Conservation (phyloP, 2,329 filamentous ascomycete species). For the Exophiala sp. region DNA sequence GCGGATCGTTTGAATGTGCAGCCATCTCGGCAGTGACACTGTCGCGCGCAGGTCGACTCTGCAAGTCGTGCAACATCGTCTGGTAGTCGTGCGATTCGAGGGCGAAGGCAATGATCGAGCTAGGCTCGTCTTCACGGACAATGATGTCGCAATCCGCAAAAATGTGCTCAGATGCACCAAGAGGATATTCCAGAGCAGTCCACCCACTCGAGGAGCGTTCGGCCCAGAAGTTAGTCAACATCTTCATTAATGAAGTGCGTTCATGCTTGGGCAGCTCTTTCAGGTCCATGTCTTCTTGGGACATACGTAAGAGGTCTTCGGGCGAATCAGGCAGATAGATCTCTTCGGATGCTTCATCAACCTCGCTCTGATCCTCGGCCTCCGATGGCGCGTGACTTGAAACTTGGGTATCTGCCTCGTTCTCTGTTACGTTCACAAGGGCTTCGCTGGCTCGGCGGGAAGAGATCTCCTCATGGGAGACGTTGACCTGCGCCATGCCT, state of each 20-base stretch:
- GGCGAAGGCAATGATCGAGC: constrained; percentile 90
- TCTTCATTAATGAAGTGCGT: constrained; percentile 88
- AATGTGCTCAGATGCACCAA: constrained; percentile 84
- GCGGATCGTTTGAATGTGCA: constrained; percentile 42
- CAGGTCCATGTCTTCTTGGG: constrained; percentile 55
- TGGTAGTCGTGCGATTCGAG: constrained; percentile 85
- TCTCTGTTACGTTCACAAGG: constrained; percentile 35
- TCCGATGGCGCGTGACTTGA: constrained; percentile 57
- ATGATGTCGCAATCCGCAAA: constrained; percentile 97
- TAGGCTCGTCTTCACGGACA: constrained; percentile 94
- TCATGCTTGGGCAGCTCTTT: constrained; percentile 87
- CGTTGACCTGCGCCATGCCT: constrained; percentile 33
- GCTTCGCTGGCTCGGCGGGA: constrained; percentile 34
- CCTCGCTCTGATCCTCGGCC: constrained; percentile 65
- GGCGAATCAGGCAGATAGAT: constrained; percentile 54
- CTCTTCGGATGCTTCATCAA: constrained; percentile 69
- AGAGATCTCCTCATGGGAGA: constrained; percentile 32
- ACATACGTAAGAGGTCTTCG: constrained; percentile 51
- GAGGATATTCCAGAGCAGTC: constrained; percentile 86
- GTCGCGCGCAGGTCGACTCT: constrained; percentile 25
- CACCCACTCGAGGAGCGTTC: constrained; percentile 95
- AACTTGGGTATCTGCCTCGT: constrained; percentile 44
- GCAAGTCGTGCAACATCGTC: constrained; percentile 62
- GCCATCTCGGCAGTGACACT: constrained; percentile 33
- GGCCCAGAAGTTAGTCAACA: constrained; percentile 97